These are phyloP conservation scores for Davidsoniella australis DNA, from an alignment of 2,329 filamentous ascomycete genomes.

Conservation along the genomic window DNA sequence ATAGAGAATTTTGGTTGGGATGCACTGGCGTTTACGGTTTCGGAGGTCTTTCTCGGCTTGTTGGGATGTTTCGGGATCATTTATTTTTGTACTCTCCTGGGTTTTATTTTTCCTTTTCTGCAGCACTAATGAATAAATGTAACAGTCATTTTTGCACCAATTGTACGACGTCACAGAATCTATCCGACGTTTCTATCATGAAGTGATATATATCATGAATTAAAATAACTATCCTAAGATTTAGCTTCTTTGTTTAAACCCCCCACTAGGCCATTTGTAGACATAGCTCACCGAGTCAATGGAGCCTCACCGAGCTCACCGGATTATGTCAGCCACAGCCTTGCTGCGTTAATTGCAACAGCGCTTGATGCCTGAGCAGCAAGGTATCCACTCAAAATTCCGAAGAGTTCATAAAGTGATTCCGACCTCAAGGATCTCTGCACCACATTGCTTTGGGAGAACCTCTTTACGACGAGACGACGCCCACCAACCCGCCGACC, in stretches of 20 bases:
- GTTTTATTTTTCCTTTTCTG: neutral
- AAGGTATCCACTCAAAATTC: constrained; percentile 13
- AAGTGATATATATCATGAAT: neutral
- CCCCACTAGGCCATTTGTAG: neutral
- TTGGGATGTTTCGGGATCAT: neutral
- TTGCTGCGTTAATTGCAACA: neutral
- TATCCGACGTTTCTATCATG: no score
- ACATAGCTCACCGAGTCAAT: neutral
- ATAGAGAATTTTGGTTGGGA: neutral
- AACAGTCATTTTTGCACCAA: neutral
- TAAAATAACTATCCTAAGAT: neutral
- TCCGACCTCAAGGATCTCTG: constrained; percentile 9
- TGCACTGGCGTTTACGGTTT: constrained; percentile 1
- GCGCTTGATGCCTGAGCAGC: constrained; percentile 9
- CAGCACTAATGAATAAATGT: neutral
- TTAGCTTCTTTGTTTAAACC: neutral
- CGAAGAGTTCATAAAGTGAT: constrained; percentile 10
- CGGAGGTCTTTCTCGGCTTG: neutral
- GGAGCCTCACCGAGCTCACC: constrained; percentile 1
- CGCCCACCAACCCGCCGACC: constrained; percentile 14
- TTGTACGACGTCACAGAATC: no score
- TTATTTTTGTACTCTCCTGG: neutral
- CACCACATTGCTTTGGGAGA: constrained; percentile 5
- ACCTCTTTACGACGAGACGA: constrained; percentile 13
- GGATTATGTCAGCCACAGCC: constrained; percentile 11